Evolutionary conservation across 176 grass and related monocot species (phyloP), one percentile per base, ranked within the genome.

Genomic region (Saccharum spontaneum): DNA sequence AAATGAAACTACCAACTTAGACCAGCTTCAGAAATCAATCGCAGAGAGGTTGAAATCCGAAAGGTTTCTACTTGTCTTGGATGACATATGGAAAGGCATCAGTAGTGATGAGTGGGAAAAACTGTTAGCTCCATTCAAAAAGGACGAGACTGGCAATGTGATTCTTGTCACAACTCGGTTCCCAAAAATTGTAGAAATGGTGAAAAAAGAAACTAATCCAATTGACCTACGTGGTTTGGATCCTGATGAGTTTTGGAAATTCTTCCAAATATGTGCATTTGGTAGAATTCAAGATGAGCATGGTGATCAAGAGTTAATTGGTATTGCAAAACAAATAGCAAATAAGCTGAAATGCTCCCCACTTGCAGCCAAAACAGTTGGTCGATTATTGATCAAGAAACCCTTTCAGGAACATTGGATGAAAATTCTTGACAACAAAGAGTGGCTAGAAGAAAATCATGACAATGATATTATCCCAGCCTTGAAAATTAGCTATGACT

Each of bases 81-180:
- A 86, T 80, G 84, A 86, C 43, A 66, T 81, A 3, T 87, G 86
- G 86, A 11, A 76, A 59, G 74, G 61, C 23, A 54, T 9, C 13
- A 68, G 16, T 45, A 3, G 1, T 18, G 34, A 24, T 0, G 9
- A 62, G 1, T 87, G 86, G 86, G 7, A 20, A 6, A 70, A 3
- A 0, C 37, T 87, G 3, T 1, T 82, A 16, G 60, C 71, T 57
- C 79, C 86, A 60, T 60, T 87, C 2, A 59, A 1, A 11, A 60
- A 55, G 6, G 49, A 28, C 0, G 23, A 46, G 0, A 4, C 34
- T 18, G 78, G 85, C 16, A 68, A 23, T 1, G 46, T 87, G 10
- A 24, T 87, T 10, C 30, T 87, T n/a, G 82, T 84, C 18, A 87
- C 85, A 20, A 75, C 68, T 34, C 39, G 85, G 28, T 38, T 67